Conservation (phyloP, 345 rosid genomes). For the Anacardium occidentale region DNA sequence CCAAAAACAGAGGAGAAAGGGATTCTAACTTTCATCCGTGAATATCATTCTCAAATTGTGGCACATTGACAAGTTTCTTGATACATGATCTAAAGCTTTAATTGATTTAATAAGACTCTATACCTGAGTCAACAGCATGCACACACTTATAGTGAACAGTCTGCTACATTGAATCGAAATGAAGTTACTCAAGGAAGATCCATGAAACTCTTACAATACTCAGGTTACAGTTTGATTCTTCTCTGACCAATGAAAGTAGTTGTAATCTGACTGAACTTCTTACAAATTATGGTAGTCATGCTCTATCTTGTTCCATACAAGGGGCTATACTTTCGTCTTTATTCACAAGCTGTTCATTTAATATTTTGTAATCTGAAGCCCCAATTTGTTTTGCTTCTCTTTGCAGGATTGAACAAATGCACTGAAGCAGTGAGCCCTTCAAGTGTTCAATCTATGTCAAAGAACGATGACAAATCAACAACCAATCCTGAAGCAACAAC, state of each 20-base stretch:
- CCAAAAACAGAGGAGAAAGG: neutral
- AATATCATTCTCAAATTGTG: neutral
- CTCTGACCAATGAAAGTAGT: neutral
- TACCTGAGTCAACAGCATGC: constrained; percentile 11
- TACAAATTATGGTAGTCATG: neutral
- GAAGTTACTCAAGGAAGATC: constrained; percentile 8
- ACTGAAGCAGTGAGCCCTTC: constrained; percentile 48
- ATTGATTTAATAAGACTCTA: constrained; percentile 1
- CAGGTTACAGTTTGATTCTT: neutral
- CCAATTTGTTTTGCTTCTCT: constrained; percentile 7
- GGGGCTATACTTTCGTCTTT: neutral
- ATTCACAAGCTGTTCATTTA: neutral
- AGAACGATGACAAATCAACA: constrained; percentile 27
- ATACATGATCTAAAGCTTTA: neutral
- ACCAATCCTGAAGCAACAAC: constrained; percentile 5
- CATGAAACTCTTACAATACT: constrained; percentile 9
- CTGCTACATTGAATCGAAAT: constrained; percentile 16
- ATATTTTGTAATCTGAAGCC: neutral
- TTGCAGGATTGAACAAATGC: constrained; percentile 45
- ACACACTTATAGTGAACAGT: constrained; percentile 4
- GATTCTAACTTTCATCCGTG: neutral
- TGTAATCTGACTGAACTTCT: neutral
- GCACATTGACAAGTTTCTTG: neutral
- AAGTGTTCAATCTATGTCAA: constrained; percentile 30
- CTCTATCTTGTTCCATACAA: neutral